Evolutionary conservation across 805 yeast genomes (phyloP).

Genomic region (Starmerella kuoi): DNA sequence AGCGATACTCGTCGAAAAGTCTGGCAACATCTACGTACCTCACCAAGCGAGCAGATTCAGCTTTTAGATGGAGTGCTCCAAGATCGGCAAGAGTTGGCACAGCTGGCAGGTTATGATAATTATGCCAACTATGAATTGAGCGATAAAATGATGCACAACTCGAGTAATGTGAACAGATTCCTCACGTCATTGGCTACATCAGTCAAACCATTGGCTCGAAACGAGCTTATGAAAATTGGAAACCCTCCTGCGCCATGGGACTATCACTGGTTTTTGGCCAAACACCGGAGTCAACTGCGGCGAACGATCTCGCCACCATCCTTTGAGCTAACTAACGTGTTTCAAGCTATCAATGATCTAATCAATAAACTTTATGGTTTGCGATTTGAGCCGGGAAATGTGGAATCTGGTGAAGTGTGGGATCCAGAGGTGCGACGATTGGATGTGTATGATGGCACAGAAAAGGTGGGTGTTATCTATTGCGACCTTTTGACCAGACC

Average conservation of each 20-base stretch:
- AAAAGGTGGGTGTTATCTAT: constrained; percentile 67
- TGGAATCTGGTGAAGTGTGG: constrained; percentile 75
- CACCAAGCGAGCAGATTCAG: constrained; percentile 49
- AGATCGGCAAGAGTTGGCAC: constrained; percentile 59
- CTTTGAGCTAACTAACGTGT: constrained; percentile 74
- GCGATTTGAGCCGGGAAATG: constrained; percentile 51
- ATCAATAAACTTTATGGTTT: constrained; percentile 68
- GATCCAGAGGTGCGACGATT: constrained; percentile 70
- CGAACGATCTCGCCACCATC: constrained; percentile 38
- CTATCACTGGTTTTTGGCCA: constrained; percentile 51
- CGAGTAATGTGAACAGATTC: constrained; percentile 63
- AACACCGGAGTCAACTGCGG: constrained; percentile 25
- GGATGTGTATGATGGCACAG: constrained; percentile 52
- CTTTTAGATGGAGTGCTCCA: constrained; percentile 47
- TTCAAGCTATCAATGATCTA: constrained; percentile 66
- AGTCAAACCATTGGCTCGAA: constrained; percentile 41
- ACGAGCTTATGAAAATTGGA: constrained; percentile 42
- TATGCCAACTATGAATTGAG: constrained; percentile 71
- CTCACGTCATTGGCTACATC: constrained; percentile 45
- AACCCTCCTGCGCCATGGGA: constrained; percentile 62
- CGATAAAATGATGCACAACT: constrained; percentile 80
- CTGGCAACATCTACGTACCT: constrained; percentile 65
- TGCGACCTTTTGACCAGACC: constrained; percentile 74
- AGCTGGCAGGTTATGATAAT: constrained; percentile 54
- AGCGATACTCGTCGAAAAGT: constrained; percentile 49